Base-by-base conservation (phyloP, 768 basidiomycete species). In the Russula sp. region DNA sequence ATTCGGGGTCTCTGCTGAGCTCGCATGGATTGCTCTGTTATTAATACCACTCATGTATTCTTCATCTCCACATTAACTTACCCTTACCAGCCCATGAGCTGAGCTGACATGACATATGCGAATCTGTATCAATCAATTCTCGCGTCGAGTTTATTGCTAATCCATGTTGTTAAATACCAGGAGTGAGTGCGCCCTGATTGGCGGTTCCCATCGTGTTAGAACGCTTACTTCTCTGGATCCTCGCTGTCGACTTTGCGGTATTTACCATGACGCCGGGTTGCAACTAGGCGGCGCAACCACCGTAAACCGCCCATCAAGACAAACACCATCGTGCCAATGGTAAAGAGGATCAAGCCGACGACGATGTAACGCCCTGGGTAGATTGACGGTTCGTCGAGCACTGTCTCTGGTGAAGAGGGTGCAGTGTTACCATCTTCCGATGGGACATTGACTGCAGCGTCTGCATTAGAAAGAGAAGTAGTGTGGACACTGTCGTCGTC, bases 281-380 rank as follows among this genome's bases (percentile, higher is more conserved):
- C 54, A 41, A 45, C 50, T 32, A 60, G 20, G 53, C 50, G 56
- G 51, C 58, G 65, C 29, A 58, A 14, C 59, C 56, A 61, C 39
- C 67, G 65, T 46, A 46, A 48, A 36, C 59, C 66, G 14, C 66
- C 67, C 32, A 58, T 48, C 9, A 56, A 45, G 41, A 62, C 34
- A 43, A 68, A 68, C 35, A 59, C 25, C 38, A 42, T 49, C 32
- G 43, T 43, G 42, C 41, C 46, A 49, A 63, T 9, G 16, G 55
- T 65, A 46, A 81, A 41, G 43, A 67, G 45, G 49, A 65, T 36
- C 36, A 67, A n/a, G n/a, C 70, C 68, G 60, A 76, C 71, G 61
- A 78, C 67, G 48, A 76, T 8, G 53, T 70, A 72, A 48, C 70
- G 66, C 25, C 66, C 67, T 3, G 59, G 58, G 38, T 49, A 51